Evolutionary conservation across 192 early-diverging fungal species (phyloP), one percentile per base, ranked within the genome.

Genomic region (Backusella sp.): DNA sequence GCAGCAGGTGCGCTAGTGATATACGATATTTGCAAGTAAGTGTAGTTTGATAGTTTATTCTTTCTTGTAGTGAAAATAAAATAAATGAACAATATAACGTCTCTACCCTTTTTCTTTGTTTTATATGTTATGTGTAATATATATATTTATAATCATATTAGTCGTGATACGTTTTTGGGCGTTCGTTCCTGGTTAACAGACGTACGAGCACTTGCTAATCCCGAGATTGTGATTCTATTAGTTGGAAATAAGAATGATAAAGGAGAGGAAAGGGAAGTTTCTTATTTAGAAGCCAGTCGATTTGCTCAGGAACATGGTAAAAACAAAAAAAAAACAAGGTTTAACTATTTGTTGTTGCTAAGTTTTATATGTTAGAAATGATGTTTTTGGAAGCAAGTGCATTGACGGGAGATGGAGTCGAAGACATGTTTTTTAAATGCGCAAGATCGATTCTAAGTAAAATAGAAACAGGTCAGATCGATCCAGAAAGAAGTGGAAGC

Each of bases 21-120:
- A n/a, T 94, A 94, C 73, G 93, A 94, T 80, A 88, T 94, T 59
- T 90, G 91, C 68, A 92, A 89, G 84, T 86, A 83, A 77, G 85
- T 75, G 66, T 19, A 32, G 37, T 6, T n/a, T 46, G 21, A 34
- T 19, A n/a, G 53, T 28, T 68, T 49, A n/a, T 17, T 35, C 9
- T 36, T 7, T 19, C 15, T 68, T 68, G 19, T 35, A 36, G 26
- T 82, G n/a, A 15, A 67, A 42, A 30, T 59, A 35, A 36, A 36
- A 35, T 68, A 67, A 67, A 35, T 67, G 28, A 35, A 67, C 34
- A 26, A 67, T 67, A 67, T 67, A 67, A 67, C 66, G 17, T 32
- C 32, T 32, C 32, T 66, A 6, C 12, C 12, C 11, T 35, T 35
- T 66, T 39, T 39, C 7, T 30, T 66, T 79, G 7, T 66, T 34